Conservation (phyloP, 2,329 filamentous ascomycete species). For the Lachnellula cervina region DNA sequence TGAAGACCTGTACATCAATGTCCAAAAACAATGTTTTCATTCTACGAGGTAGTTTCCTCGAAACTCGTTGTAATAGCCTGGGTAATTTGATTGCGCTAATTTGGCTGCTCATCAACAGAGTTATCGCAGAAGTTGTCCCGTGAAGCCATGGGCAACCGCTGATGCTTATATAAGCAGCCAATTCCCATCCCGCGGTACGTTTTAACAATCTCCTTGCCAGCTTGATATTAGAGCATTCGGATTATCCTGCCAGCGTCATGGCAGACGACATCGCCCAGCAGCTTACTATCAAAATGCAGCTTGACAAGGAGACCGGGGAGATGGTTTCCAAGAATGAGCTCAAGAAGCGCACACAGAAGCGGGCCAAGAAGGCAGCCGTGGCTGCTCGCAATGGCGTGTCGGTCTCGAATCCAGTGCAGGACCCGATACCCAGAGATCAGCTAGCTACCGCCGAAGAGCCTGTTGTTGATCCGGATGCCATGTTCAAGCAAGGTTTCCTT, state of each 20-base stretch:
- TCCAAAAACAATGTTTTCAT: background rate
- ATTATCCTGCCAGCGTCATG: background rate
- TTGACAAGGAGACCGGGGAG: conserved; percentile 55
- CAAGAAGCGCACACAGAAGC: conserved; percentile 52
- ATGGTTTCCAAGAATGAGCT: conserved; percentile 56
- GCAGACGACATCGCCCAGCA: background rate
- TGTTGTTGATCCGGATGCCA: conserved; percentile 50
- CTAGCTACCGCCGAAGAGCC: background rate
- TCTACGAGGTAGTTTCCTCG: too few relatives aligned
- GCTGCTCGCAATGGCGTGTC: background rate
- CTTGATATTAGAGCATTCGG: too few relatives aligned
- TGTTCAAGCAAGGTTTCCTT: conserved; percentile 75
- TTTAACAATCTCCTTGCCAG: too few relatives aligned
- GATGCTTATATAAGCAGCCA: too few relatives aligned
- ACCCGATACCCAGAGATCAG: background rate
- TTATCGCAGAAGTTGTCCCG: too few relatives aligned
- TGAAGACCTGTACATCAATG: background rate
- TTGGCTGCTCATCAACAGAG: too few relatives aligned
- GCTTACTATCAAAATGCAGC: conserved; percentile 46
- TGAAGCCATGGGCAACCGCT: too few relatives aligned
- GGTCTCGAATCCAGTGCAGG: background rate
- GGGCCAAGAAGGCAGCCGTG: conserved; percentile 44
- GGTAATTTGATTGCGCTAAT: too few relatives aligned
- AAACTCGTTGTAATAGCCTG: too few relatives aligned
- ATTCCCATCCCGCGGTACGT: too few relatives aligned